Evolutionary conservation across 257 asterid species (phyloP).

Genomic region (Hygrophila difformis): DNA sequence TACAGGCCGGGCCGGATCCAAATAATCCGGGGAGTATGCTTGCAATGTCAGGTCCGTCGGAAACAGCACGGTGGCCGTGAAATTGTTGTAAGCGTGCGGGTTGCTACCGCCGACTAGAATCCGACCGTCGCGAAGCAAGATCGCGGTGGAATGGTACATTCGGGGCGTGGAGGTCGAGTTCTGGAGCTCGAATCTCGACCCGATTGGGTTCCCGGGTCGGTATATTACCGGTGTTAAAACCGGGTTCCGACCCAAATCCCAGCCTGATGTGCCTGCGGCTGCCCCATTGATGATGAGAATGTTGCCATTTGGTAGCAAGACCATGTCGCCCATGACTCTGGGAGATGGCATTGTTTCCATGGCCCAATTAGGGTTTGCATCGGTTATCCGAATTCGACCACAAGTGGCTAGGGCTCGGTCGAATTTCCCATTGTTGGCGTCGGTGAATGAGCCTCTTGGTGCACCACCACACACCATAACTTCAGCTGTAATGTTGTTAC

Average conservation of each 20-base stretch:
- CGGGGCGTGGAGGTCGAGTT: not conserved
- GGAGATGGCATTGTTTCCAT: constrained; percentile 6
- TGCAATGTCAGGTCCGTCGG: not conserved
- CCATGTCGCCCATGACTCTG: not conserved
- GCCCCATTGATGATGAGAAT: not conserved
- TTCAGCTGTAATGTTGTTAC: constrained; percentile 2
- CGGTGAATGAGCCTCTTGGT: constrained; percentile 20
- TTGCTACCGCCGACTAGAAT: not conserved
- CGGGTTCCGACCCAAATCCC: not conserved
- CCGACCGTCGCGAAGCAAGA: not conserved
- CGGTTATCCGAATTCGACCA: constrained; percentile 19
- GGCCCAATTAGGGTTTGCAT: constrained; percentile 18
- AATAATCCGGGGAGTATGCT: not conserved
- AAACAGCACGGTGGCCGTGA: too few species aligned
- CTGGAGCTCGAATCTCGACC: not conserved
- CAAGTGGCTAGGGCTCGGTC: constrained; percentile 11
- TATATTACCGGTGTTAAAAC: not conserved
- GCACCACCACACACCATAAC: constrained; percentile 35
- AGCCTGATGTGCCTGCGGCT: not conserved
- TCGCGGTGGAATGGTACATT: not conserved
- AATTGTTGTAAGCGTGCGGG: not conserved
- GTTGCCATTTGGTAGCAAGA: not conserved
- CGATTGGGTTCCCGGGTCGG: not conserved
- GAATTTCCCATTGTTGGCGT: constrained; percentile 11
- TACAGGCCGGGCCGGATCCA: not conserved